phyloP scores from a whole-genome alignment of 805 yeast genomes.

The Candida quercuum region DNA sequence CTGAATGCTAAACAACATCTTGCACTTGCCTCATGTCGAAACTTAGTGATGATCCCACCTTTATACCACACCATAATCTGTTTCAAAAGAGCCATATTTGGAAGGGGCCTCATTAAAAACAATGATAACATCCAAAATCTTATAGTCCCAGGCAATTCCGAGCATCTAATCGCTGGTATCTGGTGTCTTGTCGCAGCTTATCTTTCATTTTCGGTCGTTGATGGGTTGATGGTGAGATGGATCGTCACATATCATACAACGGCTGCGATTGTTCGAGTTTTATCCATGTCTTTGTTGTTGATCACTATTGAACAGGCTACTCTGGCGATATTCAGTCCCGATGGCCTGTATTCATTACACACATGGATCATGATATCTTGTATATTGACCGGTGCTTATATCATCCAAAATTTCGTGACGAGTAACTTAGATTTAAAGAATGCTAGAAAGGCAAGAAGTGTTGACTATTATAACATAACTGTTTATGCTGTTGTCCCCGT shows the following conservation, averaged over 20 bases:
- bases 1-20: constrained; percentile 74
- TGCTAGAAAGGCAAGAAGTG: constrained; percentile 44
- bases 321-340: constrained; percentile 62
- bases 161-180: constrained; percentile 75
- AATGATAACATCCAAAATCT: constrained; percentile 2
- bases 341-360: constrained; percentile 69
- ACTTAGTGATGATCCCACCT: constrained; percentile 69
- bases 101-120: constrained; percentile 2
- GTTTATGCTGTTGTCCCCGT: constrained; percentile 98
- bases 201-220: constrained; percentile 75
- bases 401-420: constrained; percentile 83
- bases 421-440: constrained; percentile 51
- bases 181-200: constrained; percentile 92
- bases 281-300: constrained; percentile 73
- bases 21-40: constrained; percentile 71
- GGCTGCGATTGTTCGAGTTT: constrained; percentile 84
- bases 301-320: constrained; percentile 66
- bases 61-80: constrained; percentile 46
- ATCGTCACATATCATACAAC: constrained; percentile 82
- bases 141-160: constrained; percentile 56
- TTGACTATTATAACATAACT: constrained; percentile 81
- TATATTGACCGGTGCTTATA: constrained; percentile 71
- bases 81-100: constrained; percentile 23
- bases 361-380: constrained; percentile 93
- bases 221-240: constrained; percentile 91